A percentile compares a stretch with the other conserved stretches of the same genome.
These are phyloP conservation scores for Paraurostyla sp. DNA, from an alignment of 73 alveolate species.

Conservation along the genomic window DNA sequence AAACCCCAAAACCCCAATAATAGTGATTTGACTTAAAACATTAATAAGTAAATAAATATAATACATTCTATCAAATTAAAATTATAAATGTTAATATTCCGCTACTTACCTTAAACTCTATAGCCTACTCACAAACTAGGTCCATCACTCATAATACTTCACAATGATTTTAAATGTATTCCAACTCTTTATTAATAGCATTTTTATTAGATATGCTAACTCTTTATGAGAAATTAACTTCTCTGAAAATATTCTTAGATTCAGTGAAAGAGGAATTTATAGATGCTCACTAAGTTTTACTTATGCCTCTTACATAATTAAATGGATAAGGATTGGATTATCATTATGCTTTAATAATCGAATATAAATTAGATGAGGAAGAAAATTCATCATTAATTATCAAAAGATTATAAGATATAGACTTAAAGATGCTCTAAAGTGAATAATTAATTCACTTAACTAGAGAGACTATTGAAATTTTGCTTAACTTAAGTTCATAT, in stretches of 20 bases:
- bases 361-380: constrained; percentile 26
- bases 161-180: constrained; percentile 22
- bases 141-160: background rate
- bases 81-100: constrained; percentile 4
- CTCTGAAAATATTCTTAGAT: constrained; percentile 2
- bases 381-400: background rate
- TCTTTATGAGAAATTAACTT: background rate
- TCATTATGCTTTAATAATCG: background rate
- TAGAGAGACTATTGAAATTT: constrained; percentile 35
- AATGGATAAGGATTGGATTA: background rate
- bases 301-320: background rate
- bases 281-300: constrained; percentile 31
- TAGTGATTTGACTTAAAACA: background rate
- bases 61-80: background rate
- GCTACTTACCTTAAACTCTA: background rate
- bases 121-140: background rate
- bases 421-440: background rate
- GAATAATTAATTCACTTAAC: background rate
- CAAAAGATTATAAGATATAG: background rate
- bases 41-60: background rate
- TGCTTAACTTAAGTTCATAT: constrained; percentile 27
- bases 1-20: constrained; percentile 16
- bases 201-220: background rate
- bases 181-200: background rate
- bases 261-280: constrained; percentile 30